Base-by-base conservation (phyloP, 1,139 yeast species). In the Zygotorulaspora mrakii region DNA sequence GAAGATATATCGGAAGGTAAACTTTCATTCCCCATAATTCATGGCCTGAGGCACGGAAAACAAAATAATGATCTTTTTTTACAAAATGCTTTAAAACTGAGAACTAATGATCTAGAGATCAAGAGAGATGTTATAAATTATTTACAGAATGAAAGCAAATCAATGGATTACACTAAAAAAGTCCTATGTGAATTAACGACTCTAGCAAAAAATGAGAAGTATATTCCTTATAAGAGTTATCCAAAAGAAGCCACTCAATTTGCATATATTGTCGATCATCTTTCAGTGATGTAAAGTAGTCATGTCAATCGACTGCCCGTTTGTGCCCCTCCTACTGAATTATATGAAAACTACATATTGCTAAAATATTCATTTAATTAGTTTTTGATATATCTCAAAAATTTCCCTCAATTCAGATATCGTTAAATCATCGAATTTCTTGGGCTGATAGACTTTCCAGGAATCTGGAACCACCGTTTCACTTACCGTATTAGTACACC, bases 1-100 rank as follows among this genome's bases (percentile, higher is more conserved):
- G 96, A 88, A 53, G 96, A 88, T 57, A 71, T 88, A 27, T 76
- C 88, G 0, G 96, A 88, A 60, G 96, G 96, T 0, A 89, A 88
- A 62, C 75, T 83, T 45, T 82, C 94, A 1, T 81, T 85, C 47
- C 96, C 96, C 0, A 78, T 88, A 5, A 74, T 87, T 24, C 94
- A 85, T 61, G 75, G 80, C 12, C 62, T 81, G 4, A 55, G 68
- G 11, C 51, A 46, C 35, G 60, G 54, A 22, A 52, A 61, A 5
- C 46, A 54, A 10, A 66, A 68, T 39, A 64, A 65, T 25, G 70
- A 69, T 44, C 59, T 71, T 11, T 48, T 66, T 32, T 63, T 55
- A 52, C 68, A 35, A 50, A 61, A 49, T 58, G 73, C 62, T 46
- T 40, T 48, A 54, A 66, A 34, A 45, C 71, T 52, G 66, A 76